These are phyloP conservation scores for Microbotryum violaceum DNA, from an alignment of 1,284 basidiomycete species.

Conservation along the genomic window DNA sequence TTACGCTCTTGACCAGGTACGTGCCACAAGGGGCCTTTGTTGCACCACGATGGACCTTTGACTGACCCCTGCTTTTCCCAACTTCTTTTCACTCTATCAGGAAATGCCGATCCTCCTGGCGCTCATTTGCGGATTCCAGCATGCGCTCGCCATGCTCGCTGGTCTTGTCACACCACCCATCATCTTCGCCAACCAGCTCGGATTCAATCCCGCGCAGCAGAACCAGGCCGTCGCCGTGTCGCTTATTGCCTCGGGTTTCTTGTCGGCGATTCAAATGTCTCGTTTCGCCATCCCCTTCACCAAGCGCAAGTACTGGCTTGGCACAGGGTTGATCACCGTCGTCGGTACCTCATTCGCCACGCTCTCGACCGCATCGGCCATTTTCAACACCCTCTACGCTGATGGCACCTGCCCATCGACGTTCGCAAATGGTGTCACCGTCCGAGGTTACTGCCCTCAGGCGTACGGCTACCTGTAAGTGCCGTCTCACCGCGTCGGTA, in stretches of 20 bases:
- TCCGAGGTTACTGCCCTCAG: constrained; percentile 52
- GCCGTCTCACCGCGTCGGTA: constrained; percentile 2
- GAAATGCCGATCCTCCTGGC: constrained; percentile 63
- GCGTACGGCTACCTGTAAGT: constrained; percentile 61
- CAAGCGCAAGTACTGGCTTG: constrained; percentile 55
- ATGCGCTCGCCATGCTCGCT: constrained; percentile 54
- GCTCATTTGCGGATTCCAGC: constrained; percentile 53
- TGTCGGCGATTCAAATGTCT: constrained; percentile 42
- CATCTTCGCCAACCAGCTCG: constrained; percentile 55
- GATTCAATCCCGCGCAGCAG: constrained; percentile 45
- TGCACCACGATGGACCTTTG: no score
- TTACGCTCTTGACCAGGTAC: constrained; percentile 55
- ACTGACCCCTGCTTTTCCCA: no score
- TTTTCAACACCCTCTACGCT: constrained; percentile 63
- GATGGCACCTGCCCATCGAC: constrained; percentile 67
- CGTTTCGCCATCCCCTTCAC: constrained; percentile 37
- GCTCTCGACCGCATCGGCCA: constrained; percentile 58
- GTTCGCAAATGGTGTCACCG: constrained; percentile 54
- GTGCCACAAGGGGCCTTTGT: no score
- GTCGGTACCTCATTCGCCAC: constrained; percentile 82
- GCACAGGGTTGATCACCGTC: constrained; percentile 70
- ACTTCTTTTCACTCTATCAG: no score
- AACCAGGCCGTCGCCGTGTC: constrained; percentile 75
- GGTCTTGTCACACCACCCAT: constrained; percentile 58
- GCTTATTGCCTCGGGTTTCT: constrained; percentile 62